Base-by-base conservation (phyloP, 345 rosid genomes). In the Gossypium anomalum region DNA sequence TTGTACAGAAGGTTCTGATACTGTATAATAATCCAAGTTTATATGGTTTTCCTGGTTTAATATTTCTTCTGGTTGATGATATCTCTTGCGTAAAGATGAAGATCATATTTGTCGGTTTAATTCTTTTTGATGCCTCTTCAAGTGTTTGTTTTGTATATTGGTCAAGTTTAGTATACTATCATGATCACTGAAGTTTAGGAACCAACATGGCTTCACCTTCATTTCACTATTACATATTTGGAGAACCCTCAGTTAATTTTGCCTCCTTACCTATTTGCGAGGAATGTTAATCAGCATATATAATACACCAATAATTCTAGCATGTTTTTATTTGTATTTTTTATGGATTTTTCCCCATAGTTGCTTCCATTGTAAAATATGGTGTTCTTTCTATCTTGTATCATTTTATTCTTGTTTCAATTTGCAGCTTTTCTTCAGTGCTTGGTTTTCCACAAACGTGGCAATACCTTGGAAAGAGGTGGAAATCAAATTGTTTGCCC, bases 401-500 rank as follows among this genome's bases (percentile, higher is more conserved):
- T 23, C 8, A 25, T 25, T 76, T 59, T 7, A 22, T 60, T 44
- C 59, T 15, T 41, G 67, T 80, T 55, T 48, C 51, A 48, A 58
- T 67, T 53, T 86, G 71, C 70, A 94, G 97, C 81, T 94, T 74
- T 84, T 86, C 80, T 91, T 83, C 71, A 85, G 88, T 74, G 86
- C 91, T 77, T 87, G 89, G 87, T 74, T 81, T 79, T 83, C 89
- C 80, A 69, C 86, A 76, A 89, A 79, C 84, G 78, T 73, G 72
- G 75, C 89, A 61, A 83, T 88, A 76, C 89, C 86, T 72, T 92
- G 94, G 95, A 89, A 84, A 78, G 97, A 90, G 82, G 87, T 94
- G 76, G 98, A 94, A 81, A 78, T 87, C 60, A 90, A 90, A 80
- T 81, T 92, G 76, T 94, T 94, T 78, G 85, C 88, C 75, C 89